Evolutionary conservation across 2,329 filamentous ascomycete genomes (phyloP), one percentile per base, ranked within the genome.

Genomic region (Microsporum audouinii): DNA sequence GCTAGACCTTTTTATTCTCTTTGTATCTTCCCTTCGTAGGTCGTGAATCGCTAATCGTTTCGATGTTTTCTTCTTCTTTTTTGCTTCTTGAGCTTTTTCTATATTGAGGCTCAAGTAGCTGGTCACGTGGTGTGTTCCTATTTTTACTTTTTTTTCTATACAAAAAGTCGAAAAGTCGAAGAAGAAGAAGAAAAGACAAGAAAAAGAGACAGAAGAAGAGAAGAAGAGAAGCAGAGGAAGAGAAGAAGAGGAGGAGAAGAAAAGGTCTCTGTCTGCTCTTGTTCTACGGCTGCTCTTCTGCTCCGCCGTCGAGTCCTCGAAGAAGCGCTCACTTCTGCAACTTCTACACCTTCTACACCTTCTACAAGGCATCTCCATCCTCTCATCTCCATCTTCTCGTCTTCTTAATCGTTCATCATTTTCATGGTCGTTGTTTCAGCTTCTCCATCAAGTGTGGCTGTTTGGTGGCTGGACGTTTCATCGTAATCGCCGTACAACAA

Each of bases 401-500:
- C 55, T n/a, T 36, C 55, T 10, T 38, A n/a, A 34, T 39, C 17
- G 29, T 27, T 2, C 36, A 27, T 33, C 33, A 6, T 29, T 41
- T 23, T 14, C 23, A 23, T 23, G 17, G 17, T 41, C 14, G 14
- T 58, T 17, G 17, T 45, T 38, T 31, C 47, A 23, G 17, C n/a
- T 23, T 41, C 36, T 38, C 27, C 43, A 14, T n/a, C 55, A 5
- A 33, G 39, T 12, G 55, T 43, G 64, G 57, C 61, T 45, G 33
- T 14, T 23, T 23, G 12, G 49, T 53, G 49, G 49, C 49, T 53
- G 49, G 29, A 31, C 12, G 33, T 47, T 23, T 47, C 17, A 10
- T 10, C 49, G 49, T 53, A 47, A 27, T 17, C n/a, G n/a, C 39
- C 10, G n/a, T 43, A 12, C 39, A 23, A 23, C 17, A 23, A 23